Evolutionary conservation across 257 asterid species (phyloP), one percentile per base, ranked within the genome.

Genomic region (Nicotiana benthamiana): DNA sequence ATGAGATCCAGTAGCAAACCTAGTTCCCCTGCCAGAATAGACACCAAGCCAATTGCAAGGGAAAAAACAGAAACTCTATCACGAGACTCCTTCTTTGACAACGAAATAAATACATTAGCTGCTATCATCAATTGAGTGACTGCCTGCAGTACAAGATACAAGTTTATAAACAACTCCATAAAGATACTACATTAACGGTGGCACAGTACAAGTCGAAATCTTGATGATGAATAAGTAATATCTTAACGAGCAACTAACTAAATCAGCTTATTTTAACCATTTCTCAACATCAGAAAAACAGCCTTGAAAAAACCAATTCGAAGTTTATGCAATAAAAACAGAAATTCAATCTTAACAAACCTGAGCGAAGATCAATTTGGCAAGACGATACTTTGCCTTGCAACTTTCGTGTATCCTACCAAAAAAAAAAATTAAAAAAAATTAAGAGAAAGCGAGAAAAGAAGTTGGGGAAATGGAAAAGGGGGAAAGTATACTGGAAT

Each of bases 381-480:
- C 83, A 72, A 95, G 94, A 30, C 85, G 93, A 79, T 90, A 87
- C 90, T 91, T 95, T 75, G 91, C 96, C 51, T 82, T 18, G 97
- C 91, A 7, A 95, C 98, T 82, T 86, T 95, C 82, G 88, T 75
- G 79, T 92, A 95, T 75, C 99, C 99, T 93, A 66, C 36, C 17
- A 67, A 43, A 28, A 64, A 75, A 2, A 28, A 2, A 2, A 11
- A 2, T 9, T 7, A 6, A 40, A 40, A 9, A 18, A 40, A n/a
- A 51, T 56, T 5, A 36, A 5, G 75, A 6, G 3, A 30, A n/a
- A 78, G 66, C 18, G 30, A 5, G 60, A 59, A 40, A 15, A 66
- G 67, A 46, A 26, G 48, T 64, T 30, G 15, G 9, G 3, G 6
- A 61, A 57, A 36, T 3, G 5, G 51, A 48, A 32, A 48, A 7